These are phyloP conservation scores for Hypsizygus marmoreus DNA, from an alignment of 768 basidiomycete genomes.

Conservation along the genomic window DNA sequence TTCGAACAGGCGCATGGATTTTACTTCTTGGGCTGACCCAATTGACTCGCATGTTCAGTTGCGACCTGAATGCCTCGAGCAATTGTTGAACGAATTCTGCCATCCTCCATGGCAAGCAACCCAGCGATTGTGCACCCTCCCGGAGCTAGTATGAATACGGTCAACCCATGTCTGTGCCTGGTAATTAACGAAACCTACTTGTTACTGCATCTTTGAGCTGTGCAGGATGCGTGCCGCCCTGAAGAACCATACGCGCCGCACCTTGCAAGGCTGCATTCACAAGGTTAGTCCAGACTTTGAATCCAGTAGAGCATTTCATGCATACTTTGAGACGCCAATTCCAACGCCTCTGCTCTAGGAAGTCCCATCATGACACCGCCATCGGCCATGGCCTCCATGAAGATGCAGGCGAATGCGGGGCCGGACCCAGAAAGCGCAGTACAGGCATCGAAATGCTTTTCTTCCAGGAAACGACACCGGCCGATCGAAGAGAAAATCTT, in stretches of 20 bases:
- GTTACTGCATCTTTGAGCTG: conserved; percentile 98
- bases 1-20: too few relatives aligned
- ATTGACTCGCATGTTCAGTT: conserved; percentile 82
- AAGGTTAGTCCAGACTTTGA: conserved; percentile 1
- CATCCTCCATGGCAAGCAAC: conserved; percentile 93
- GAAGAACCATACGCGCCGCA: conserved; percentile 92
- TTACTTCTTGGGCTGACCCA: conserved; percentile 72
- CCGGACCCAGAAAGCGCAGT: conserved; percentile 96
- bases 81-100: conserved; percentile 89
- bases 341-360: conserved; percentile 89
- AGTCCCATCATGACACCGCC: conserved; percentile 99
- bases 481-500: conserved; percentile 98
- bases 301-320: neutral
- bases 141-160: conserved; percentile 59
- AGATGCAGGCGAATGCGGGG: conserved; percentile 95
- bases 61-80: conserved; percentile 94
- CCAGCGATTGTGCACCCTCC: conserved; percentile 99
- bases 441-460: conserved; percentile 98
- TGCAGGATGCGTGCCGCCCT: conserved; percentile 88
- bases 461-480: conserved; percentile 92
- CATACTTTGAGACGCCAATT: conserved; percentile 94
- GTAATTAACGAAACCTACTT: conserved; percentile 54
- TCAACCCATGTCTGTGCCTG: neutral
- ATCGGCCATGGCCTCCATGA: conserved; percentile 98
- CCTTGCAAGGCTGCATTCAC: conserved; percentile 82